phyloP scores from a whole-genome alignment of 495 filamentous ascomycete species.

The Penicilliopsis zonata region DNA sequence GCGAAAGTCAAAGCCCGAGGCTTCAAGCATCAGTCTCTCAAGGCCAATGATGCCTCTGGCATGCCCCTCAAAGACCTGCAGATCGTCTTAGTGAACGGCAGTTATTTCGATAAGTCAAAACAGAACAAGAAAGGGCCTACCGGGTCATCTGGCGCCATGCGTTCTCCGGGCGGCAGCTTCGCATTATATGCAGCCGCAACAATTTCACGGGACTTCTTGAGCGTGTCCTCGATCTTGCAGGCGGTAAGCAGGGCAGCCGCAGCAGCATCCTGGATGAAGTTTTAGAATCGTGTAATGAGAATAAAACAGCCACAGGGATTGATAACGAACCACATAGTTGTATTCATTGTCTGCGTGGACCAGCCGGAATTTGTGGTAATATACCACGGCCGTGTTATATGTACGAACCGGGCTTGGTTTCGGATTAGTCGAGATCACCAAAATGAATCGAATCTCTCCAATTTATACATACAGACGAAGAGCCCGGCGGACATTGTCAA shows the following conservation, averaged over 20 bases:
- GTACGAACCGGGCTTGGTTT: slow-evolving; percentile 75
- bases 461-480: slow-evolving; percentile 49
- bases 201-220: slow-evolving; percentile 93
- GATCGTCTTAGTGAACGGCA: slow-evolving; percentile 2
- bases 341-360: slow-evolving; percentile 65
- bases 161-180: slow-evolving; percentile 56
- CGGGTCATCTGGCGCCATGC: slow-evolving; percentile 69
- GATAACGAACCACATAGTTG: slow-evolving; percentile 32
- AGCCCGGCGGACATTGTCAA: slow-evolving; percentile 61
- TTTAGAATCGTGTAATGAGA: too few species aligned
- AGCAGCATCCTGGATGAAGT: slow-evolving; percentile 54
- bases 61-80: slow-evolving; percentile 62
- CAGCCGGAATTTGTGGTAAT: slow-evolving; percentile 83
- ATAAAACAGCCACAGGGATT: neutral
- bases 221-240: slow-evolving; percentile 94
- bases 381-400: slow-evolving; percentile 70
- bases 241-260: slow-evolving; percentile 80
- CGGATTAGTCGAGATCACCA: neutral
- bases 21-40: slow-evolving; percentile 89
- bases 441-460: neutral
- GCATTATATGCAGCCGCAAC: slow-evolving; percentile 83
- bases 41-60: slow-evolving; percentile 73
- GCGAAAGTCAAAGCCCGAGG: slow-evolving; percentile 88
- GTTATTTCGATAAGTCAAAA: slow-evolving; percentile 1
- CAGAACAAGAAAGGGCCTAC: slow-evolving; percentile 26